These are phyloP conservation scores for Zygosaccharomyces bailii DNA, from an alignment of 805 yeast genomes.

Conservation along the genomic window DNA sequence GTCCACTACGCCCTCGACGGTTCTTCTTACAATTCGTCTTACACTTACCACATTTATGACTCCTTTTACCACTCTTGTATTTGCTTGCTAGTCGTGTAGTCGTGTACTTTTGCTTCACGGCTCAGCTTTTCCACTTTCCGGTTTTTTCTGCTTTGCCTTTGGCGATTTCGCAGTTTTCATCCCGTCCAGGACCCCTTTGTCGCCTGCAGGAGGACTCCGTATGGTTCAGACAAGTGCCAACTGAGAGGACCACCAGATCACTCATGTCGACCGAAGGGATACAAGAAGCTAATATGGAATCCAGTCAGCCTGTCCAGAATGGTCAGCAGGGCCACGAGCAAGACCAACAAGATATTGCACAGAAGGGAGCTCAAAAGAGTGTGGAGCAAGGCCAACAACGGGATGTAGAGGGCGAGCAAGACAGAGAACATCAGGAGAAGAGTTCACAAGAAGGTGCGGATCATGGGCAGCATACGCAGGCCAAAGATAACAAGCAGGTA, in stretches of 20 bases:
- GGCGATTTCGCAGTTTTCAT: background rate
- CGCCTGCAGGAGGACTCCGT: slow-evolving; percentile 1
- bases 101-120: background rate
- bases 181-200: slow-evolving; percentile 1
- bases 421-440: slow-evolving; percentile 11
- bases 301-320: background rate
- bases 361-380: background rate
- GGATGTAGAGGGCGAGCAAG: slow-evolving; percentile 8
- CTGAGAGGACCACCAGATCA: background rate
- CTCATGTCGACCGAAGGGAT: background rate
- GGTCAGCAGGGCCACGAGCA: slow-evolving; percentile 3
- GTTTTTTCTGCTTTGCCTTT: background rate
- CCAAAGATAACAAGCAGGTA: background rate
- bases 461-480: slow-evolving; percentile 1
- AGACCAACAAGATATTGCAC: background rate
- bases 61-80: background rate
- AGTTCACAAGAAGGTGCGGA: slow-evolving; percentile 6
- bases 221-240: background rate
- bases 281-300: background rate
- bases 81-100: background rate
- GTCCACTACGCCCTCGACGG: background rate
- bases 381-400: slow-evolving; percentile 9
- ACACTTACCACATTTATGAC: background rate
- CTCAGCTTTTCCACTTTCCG: background rate
- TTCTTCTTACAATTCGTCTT: background rate